Evolutionary conservation across 1,139 yeast species (phyloP).

Genomic region (Debaryomycetaceae sp.): DNA sequence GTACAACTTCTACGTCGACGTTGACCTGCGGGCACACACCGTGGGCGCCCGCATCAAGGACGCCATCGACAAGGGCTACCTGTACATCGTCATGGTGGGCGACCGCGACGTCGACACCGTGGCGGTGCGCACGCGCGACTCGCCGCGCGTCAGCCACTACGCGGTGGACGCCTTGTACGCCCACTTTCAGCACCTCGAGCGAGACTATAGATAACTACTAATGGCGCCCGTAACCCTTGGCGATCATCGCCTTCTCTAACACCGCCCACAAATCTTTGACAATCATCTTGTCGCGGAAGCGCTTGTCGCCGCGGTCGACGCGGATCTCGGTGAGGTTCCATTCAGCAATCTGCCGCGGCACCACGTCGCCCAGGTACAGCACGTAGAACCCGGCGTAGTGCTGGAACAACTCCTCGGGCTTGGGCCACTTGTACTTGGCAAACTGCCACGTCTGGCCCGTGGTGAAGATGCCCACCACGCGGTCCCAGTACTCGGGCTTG

Average conservation of each 20-base stretch:
- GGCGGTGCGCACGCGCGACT: conserved; percentile 62
- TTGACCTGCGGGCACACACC: conserved; percentile 71
- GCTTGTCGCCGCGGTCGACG: conserved; percentile 69
- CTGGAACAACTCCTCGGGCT: conserved; percentile 78
- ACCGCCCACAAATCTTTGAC: conserved; percentile 81
- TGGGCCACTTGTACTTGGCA: conserved; percentile 75
- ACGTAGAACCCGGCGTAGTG: conserved; percentile 80
- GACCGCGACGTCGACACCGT: conserved; percentile 72
- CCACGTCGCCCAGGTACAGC: conserved; percentile 70
- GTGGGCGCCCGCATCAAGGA: conserved; percentile 79
- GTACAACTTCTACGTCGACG: conserved; percentile 66
- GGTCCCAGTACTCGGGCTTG: conserved; percentile 95
- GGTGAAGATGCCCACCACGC: conserved; percentile 92
- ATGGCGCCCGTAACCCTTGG: conserved; percentile 35
- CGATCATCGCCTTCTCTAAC: conserved; percentile 56
- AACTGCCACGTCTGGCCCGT: conserved; percentile 99
- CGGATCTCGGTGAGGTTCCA: conserved; percentile 85
- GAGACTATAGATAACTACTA: conserved; percentile 1
- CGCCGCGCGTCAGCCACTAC: conserved; percentile 44
- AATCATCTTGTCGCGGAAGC: conserved; percentile 87
- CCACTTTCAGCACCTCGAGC: conserved; percentile 25
- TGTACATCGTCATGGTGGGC: conserved; percentile 79
- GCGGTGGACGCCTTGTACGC: conserved; percentile 44
- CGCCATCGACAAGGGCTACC: conserved; percentile 71
- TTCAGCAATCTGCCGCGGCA: conserved; percentile 69